Percentiles rank a stretch among this genome's conserved stretches.
phyloP scores from a whole-genome alignment of 176 grass and related monocot species.

The Avena sativa region DNA sequence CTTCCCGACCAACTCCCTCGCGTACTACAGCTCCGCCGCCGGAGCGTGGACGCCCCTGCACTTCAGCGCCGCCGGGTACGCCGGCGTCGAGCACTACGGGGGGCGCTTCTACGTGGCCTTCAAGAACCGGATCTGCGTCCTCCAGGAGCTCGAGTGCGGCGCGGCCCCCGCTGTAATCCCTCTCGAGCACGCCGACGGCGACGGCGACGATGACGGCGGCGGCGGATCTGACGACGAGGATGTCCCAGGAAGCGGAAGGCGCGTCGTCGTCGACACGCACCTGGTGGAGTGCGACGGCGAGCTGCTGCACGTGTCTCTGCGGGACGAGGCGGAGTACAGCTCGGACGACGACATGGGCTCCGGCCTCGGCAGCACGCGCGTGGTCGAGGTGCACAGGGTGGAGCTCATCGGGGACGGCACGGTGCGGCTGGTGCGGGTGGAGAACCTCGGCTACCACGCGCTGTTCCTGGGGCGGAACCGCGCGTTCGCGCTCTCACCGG shows the following conservation, averaged over 20 bases:
- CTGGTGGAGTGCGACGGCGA: slow-evolving; percentile 48
- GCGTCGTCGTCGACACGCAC: slow-evolving; percentile 40
- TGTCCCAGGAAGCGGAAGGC: not conserved
- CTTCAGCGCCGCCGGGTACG: slow-evolving; percentile 45
- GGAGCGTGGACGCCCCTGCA: slow-evolving; percentile 37
- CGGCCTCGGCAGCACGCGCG: not conserved
- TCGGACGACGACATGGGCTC: slow-evolving; percentile 24
- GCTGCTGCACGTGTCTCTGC: slow-evolving; percentile 46
- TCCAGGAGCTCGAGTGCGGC: not conserved
- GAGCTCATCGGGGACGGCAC: not conserved
- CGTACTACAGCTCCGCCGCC: slow-evolving; percentile 48
- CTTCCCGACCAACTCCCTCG: slow-evolving; percentile 48
- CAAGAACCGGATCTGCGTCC: slow-evolving; percentile 28
- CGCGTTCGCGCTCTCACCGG: slow-evolving; percentile 46
- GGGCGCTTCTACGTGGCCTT: slow-evolving; percentile 57
- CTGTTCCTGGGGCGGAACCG: slow-evolving; percentile 51
- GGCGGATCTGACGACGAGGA: slow-evolving; percentile 18
- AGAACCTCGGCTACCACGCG: slow-evolving; percentile 14
- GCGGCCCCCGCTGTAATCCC: slow-evolving; percentile 25
- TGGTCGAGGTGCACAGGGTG: slow-evolving; percentile 52
- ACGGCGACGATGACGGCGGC: not conserved
- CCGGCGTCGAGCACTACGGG: slow-evolving; percentile 46
- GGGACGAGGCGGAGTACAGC: slow-evolving; percentile 30
- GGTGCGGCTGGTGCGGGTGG: slow-evolving; percentile 19
- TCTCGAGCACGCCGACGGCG: slow-evolving; percentile 29